Evolutionary conservation across 2,329 filamentous ascomycete species (phyloP).

Genomic region (Ramularia endophylla): DNA sequence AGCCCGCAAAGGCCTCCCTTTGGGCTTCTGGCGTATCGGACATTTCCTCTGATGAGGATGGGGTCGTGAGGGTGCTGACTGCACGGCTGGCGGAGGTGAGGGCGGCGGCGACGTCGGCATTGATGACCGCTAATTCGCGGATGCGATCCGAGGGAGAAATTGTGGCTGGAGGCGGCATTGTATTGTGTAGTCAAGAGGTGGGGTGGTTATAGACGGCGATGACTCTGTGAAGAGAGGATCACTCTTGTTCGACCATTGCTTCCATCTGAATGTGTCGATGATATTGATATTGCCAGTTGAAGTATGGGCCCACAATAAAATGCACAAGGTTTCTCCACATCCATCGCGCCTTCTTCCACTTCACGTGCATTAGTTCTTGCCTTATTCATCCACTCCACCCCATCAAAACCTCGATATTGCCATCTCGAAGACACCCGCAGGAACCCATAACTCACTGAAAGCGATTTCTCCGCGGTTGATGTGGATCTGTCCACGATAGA

Average conservation of each 20-base stretch:
- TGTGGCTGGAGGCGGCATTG: constrained; percentile 8
- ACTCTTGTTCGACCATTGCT: too few species aligned
- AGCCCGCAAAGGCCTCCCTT: constrained; percentile 53
- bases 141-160: constrained; percentile 72
- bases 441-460: background rate
- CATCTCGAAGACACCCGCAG: background rate
- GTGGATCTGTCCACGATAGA: constrained; percentile 11
- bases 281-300: too few species aligned
- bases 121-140: constrained; percentile 71
- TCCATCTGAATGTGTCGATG: too few species aligned
- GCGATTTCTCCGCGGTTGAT: constrained; percentile 3
- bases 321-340: too few species aligned
- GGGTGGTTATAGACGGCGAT: too few species aligned
- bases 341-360: too few species aligned
- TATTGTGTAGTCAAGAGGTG: too few species aligned
- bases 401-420: background rate
- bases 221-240: too few species aligned
- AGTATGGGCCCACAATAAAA: too few species aligned
- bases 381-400: background rate
- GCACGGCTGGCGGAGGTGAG: constrained; percentile 56
- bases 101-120: constrained; percentile 53
- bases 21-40: constrained; percentile 40
- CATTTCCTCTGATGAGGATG: constrained; percentile 22
- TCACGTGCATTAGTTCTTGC: too few species aligned
- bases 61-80: constrained; percentile 56